Percentiles rank a stretch among this genome's conserved stretches.
Conservation (phyloP, 768 basidiomycete species). For the Coprinopsis cinerea region DNA sequence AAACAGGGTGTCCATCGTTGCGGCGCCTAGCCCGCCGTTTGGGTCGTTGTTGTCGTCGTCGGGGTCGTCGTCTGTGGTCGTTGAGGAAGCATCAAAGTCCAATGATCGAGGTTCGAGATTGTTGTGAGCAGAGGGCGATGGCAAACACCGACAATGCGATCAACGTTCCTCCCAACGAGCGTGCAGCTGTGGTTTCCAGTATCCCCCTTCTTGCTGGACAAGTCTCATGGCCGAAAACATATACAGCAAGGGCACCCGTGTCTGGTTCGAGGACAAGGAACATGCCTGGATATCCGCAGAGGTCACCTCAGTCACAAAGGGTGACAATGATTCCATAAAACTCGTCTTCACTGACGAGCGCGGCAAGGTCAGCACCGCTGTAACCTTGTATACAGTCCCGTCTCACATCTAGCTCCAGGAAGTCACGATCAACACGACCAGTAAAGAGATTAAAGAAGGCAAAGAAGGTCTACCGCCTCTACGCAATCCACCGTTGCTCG, state of each 20-base stretch:
- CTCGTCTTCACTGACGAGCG: slow-evolving; percentile 86
- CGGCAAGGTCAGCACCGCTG: slow-evolving; percentile 60
- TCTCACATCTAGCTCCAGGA: slow-evolving; percentile 43
- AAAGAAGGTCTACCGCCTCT: slow-evolving; percentile 83
- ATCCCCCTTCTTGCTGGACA: slow-evolving; percentile 24
- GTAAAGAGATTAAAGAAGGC: slow-evolving; percentile 73
- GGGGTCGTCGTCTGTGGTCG: neutral
- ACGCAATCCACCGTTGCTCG: slow-evolving; percentile 92
- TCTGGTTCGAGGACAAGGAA: slow-evolving; percentile 94
- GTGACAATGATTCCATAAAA: slow-evolving; percentile 68
- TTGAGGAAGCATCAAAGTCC: no score
- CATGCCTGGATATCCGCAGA: slow-evolving; percentile 92
- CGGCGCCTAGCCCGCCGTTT: slow-evolving; percentile 8
- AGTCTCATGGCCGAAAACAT: slow-evolving; percentile 80
- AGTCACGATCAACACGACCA: slow-evolving; percentile 70
- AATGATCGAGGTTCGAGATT: neutral
- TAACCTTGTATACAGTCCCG: slow-evolving; percentile 13
- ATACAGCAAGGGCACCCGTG: slow-evolving; percentile 84
- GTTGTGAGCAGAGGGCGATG: slow-evolving; percentile 2
- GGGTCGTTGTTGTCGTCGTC: slow-evolving; percentile 1
- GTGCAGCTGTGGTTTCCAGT: slow-evolving; percentile 16
- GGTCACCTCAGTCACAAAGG: slow-evolving; percentile 60
- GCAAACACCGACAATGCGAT: slow-evolving; percentile 13
- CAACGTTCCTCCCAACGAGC: slow-evolving; percentile 10
- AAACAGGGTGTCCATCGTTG: slow-evolving; percentile 60